Conservation (phyloP, 768 basidiomycete species). For the Calocera cornea region DNA sequence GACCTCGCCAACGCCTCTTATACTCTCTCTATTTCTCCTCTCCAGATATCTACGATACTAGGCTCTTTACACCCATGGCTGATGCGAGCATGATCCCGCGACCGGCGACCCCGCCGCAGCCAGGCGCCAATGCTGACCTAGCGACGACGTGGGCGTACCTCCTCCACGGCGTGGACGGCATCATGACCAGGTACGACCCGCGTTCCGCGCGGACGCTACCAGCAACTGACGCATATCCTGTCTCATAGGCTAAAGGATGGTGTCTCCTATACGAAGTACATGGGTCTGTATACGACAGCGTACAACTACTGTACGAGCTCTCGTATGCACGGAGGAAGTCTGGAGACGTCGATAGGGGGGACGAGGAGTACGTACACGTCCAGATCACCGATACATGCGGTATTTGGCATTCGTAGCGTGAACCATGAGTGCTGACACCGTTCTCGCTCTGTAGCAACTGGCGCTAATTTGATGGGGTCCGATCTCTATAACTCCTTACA, state of each 20-base stretch:
- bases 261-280: conserved; percentile 80
- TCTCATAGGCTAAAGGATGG: conserved; percentile 50
- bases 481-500: conserved; percentile 94
- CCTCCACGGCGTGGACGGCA: neutral
- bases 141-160: neutral
- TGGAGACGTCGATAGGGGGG: conserved; percentile 19
- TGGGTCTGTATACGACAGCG: conserved; percentile 78
- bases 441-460: conserved; percentile 37
- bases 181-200: neutral
- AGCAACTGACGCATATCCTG: neutral
- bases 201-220: neutral
- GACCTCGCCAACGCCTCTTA: no score
- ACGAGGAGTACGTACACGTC: conserved; percentile 13
- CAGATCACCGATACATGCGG: neutral
- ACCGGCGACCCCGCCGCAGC: neutral
- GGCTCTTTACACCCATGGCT: neutral
- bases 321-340: conserved; percentile 23
- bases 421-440: conserved; percentile 7
- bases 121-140: neutral
- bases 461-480: conserved; percentile 91
- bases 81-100: neutral
- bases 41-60: neutral
- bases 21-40: neutral
- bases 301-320: conserved; percentile 97
- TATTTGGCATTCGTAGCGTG: conserved; percentile 18